These are phyloP conservation scores for Talinum fruticosum DNA, from an alignment of 148 eudicot genomes.

Conservation along the genomic window DNA sequence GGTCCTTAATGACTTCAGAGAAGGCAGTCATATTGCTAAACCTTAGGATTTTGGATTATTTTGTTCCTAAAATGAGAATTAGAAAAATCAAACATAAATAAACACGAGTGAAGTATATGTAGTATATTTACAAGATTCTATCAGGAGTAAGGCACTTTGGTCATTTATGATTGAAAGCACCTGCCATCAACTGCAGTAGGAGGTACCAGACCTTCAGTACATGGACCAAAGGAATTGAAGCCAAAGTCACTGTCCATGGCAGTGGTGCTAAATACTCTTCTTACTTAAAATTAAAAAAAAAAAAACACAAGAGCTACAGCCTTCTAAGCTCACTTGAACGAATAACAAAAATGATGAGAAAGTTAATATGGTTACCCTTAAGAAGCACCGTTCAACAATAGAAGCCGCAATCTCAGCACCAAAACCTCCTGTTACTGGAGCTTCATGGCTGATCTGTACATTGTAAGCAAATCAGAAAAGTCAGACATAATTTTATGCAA, in stretches of 20 bases:
- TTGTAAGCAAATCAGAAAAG: conserved; percentile 14
- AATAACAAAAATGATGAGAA: neutral
- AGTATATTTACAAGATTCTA: neutral
- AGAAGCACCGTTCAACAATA: conserved; percentile 83
- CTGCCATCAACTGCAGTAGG: neutral
- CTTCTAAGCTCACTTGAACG: neutral
- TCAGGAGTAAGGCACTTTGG: neutral
- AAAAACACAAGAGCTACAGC: neutral
- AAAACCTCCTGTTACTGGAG: conserved; percentile 97
- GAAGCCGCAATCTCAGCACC: conserved; percentile 99
- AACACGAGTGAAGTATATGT: neutral
- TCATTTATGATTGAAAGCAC: neutral
- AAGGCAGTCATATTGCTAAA: neutral
- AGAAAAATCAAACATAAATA: neutral
- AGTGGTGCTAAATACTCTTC: neutral
- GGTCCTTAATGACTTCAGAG: neutral
- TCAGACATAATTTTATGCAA: conserved; percentile 4
- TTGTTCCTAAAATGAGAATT: neutral
- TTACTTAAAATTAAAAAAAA: too few relatives aligned
- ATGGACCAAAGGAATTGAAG: neutral
- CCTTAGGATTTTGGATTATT: neutral
- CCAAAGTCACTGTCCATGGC: neutral
- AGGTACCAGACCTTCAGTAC: neutral
- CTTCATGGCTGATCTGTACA: conserved; percentile 92
- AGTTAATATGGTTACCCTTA: conserved; percentile 52